A percentile compares a stretch with the other conserved stretches of the same genome.
Evolutionary conservation across 164 flowering plant species (phyloP).

Genomic region (Houttuynia cordata): DNA sequence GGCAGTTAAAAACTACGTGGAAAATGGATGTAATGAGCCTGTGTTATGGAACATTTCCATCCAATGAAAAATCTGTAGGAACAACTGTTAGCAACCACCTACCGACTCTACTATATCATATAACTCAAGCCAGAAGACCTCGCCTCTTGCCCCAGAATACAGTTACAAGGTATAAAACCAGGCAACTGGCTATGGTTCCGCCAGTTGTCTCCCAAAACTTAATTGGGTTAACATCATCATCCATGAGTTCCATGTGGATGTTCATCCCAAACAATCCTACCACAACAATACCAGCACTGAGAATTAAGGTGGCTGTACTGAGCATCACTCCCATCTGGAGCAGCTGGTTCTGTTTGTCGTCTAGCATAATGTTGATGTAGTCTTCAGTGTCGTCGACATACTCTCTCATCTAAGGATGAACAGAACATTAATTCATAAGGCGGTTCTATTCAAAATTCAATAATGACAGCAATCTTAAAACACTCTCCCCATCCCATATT

Average conservation of each 20-base stretch:
- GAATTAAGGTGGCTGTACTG: constrained; percentile 22
- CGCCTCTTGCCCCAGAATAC: constrained; percentile 31
- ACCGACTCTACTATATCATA: no score
- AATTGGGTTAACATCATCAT: constrained; percentile 5
- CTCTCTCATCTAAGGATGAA: constrained; percentile 25
- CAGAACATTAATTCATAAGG: background rate
- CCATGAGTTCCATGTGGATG: constrained; percentile 16
- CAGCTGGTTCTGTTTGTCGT: constrained; percentile 42
- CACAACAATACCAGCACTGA: constrained; percentile 25
- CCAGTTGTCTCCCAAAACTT: constrained; percentile 26
- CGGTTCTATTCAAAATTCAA: background rate
- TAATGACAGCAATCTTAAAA: no score
- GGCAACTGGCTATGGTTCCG: constrained; percentile 31
- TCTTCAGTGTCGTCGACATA: constrained; percentile 42
- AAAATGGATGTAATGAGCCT: no score
- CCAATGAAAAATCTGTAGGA: no score
- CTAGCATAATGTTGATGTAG: constrained; percentile 37
- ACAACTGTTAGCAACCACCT: no score
- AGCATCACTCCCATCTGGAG: constrained; percentile 42
- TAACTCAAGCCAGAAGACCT: constrained; percentile 18
- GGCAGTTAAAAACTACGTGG: no score
- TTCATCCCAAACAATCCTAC: constrained; percentile 34
- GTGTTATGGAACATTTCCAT: no score
- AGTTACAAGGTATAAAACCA: constrained; percentile 23
- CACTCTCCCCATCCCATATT: no score